Evolutionary conservation across 73 alveolate species (phyloP), one percentile per base, ranked within the genome.

Genomic region (Paramecium octaurelia): DNA sequence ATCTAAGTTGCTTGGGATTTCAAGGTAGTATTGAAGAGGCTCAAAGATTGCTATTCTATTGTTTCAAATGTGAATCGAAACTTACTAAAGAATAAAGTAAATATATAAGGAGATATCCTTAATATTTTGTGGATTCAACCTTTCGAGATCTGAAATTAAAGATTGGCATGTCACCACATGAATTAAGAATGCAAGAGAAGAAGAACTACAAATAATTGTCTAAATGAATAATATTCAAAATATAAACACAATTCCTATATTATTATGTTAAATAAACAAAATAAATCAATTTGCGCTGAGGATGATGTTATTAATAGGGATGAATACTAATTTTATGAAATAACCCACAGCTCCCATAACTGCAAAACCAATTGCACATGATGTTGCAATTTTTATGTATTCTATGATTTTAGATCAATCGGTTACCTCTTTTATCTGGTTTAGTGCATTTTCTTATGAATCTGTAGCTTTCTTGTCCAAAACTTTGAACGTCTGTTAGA

Each of bases 301-400:
- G 86, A 96, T 95, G 93, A 96, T 96, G 77, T 96, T 96, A 95
- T 96, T 96, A 94, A 96, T 96, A 69, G 98, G 98, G 88, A 96
- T 96, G 94, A 96, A 96, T 31, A 96, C 96, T 60, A 96, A 93
- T 93, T 96, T 96, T 58, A 96, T 93, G 87, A 96, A 88, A 92
- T 95, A 96, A 43, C 98, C 98, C 29, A 96, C 96, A 71, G 90
- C 92, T 21, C 98, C 98, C 96, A 96, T 96, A 23, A 96, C 98
- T 27, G 94, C 95, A 92, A 96, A 96, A 23, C 98, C 98, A 89
- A 96, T 92, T 36, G 98, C 97, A 86, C 98, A 94, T 38, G 97
- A 97, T 86, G 93, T 70, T 87, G 96, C 92, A 44, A 95, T 96
- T 92, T 93, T 96, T 95, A 93, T 92, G 84, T 95, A 96, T 93